Conservation (phyloP, 2,329 filamentous ascomycete species). For the Penicillium polonicum region DNA sequence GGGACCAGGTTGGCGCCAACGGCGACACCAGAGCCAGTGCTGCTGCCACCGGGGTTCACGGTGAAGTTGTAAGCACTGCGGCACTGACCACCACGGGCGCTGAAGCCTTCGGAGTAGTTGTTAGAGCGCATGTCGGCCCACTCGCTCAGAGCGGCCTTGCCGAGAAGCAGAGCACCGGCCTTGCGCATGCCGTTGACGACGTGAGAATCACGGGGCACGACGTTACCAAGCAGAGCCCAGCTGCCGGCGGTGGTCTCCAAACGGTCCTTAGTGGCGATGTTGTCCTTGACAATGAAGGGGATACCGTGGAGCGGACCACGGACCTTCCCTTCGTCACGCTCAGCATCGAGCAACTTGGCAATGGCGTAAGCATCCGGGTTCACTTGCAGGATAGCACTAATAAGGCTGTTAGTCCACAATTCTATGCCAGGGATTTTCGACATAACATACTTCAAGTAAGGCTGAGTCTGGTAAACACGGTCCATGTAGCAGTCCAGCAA, state of each 20-base stretch:
- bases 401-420: neutral
- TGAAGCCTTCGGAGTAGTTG: conserved; percentile 68
- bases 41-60: conserved; percentile 66
- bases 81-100: conserved; percentile 62
- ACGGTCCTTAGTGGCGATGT: conserved; percentile 64
- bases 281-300: conserved; percentile 71
- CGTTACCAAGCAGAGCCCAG: conserved; percentile 63
- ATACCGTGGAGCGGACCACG: conserved; percentile 72
- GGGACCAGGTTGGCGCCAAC: conserved; percentile 63
- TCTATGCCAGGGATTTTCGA: neutral
- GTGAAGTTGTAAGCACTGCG: conserved; percentile 68
- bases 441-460: conserved; percentile 60
- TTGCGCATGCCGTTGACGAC: conserved; percentile 62
- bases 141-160: conserved; percentile 69
- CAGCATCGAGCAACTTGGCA: conserved; percentile 59
- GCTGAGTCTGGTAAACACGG: conserved; percentile 60
- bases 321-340: conserved; percentile 56
- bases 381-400: conserved; percentile 56
- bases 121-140: conserved; percentile 72
- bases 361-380: conserved; percentile 68
- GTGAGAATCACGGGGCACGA: conserved; percentile 66
- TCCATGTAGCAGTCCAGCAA: conserved; percentile 63
- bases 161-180: conserved; percentile 67
- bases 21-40: conserved; percentile 64
- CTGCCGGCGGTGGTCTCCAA: conserved; percentile 74